Conservation (phyloP, 257 asterid species). For the Solanum chilense region DNA sequence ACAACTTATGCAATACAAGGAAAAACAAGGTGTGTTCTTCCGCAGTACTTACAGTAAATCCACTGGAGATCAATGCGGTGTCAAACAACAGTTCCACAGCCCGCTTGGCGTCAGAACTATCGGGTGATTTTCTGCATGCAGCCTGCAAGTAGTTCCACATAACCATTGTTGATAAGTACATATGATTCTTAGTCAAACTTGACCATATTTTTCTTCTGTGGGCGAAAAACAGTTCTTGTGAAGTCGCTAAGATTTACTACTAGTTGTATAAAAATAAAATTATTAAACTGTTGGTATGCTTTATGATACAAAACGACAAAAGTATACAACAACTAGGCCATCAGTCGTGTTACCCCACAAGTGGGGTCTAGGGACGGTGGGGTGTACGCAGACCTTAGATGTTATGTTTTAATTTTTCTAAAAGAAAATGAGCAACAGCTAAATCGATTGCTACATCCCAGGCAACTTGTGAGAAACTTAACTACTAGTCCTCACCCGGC, state of each 20-base stretch:
- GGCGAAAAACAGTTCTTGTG: background rate
- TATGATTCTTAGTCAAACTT: background rate
- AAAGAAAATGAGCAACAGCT: background rate
- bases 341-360: background rate
- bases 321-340: background rate
- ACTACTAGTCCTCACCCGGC: background rate
- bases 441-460: background rate
- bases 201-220: background rate
- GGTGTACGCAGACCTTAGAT: background rate
- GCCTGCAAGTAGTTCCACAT: conserved; percentile 41
- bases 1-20: background rate
- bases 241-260: background rate
- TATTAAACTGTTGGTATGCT: background rate
- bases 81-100: conserved; percentile 87
- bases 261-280: background rate
- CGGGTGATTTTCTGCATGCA: conserved; percentile 90
- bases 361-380: background rate
- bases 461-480: background rate
- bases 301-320: background rate
- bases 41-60: conserved; percentile 63
- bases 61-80: conserved; percentile 92
- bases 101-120: conserved; percentile 79
- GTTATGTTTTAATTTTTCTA: background rate
- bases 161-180: background rate
- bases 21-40: background rate